Conservation (phyloP, 768 basidiomycete species). For the Wakefieldia striispora region DNA sequence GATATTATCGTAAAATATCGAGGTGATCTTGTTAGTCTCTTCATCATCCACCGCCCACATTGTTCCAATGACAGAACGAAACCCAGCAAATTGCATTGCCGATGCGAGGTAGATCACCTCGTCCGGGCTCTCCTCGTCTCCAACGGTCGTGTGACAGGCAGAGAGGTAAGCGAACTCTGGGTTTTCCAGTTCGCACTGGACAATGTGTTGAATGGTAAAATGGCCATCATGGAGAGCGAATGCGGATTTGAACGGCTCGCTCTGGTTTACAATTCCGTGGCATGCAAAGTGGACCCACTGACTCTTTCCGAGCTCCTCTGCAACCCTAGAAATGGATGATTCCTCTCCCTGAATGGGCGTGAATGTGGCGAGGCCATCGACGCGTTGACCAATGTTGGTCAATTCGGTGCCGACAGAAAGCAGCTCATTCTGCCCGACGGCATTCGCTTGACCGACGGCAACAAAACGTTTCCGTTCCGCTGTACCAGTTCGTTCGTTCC, state of each 20-base stretch:
- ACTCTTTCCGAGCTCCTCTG: not conserved
- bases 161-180: constrained; percentile 12
- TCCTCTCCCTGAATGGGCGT: not conserved
- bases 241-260: constrained; percentile 14
- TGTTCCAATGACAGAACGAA: too few species aligned
- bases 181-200: not conserved
- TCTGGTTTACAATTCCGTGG: constrained; percentile 11
- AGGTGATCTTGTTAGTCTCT: too few species aligned
- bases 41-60: too few species aligned
- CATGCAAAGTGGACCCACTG: constrained; percentile 23
- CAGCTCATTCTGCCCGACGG: not conserved
- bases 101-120: too few species aligned
- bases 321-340: not conserved
- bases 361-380: not conserved
- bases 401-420: not conserved
- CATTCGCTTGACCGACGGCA: not conserved
- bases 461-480: not conserved
- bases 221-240: constrained; percentile 9
- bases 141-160: too few species aligned
- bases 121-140: too few species aligned
- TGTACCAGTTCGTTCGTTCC: too few species aligned
- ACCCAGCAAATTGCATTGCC: too few species aligned
- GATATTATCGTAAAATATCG: too few species aligned
- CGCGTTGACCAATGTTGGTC: not conserved
- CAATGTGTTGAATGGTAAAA: constrained; percentile 6